Conservation (phyloP, 1,284 basidiomycete genomes). For the Fomitopsis palustris region DNA sequence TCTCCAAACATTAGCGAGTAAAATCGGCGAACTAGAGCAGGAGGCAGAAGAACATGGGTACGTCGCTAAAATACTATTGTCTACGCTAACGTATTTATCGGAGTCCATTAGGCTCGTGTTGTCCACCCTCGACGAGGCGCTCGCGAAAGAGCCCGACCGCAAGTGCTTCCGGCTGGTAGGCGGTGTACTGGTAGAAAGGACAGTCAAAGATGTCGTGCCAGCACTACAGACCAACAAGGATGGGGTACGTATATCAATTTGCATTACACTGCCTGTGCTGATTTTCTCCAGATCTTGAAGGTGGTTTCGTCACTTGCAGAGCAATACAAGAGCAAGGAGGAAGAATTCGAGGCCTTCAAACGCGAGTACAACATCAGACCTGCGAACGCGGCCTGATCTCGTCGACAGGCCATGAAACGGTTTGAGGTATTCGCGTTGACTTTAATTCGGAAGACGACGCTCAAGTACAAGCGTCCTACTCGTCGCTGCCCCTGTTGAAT, state of each 20-base stretch:
- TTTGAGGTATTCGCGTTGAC: no score
- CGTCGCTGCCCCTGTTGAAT: no score
- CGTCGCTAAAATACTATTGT: constrained; percentile 20
- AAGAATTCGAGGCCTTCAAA: constrained; percentile 82
- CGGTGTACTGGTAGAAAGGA: constrained; percentile 93
- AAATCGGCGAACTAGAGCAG: constrained; percentile 91
- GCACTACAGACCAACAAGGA: constrained; percentile 82
- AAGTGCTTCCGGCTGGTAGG: constrained; percentile 98
- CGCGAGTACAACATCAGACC: constrained; percentile 79
- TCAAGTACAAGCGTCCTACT: no score
- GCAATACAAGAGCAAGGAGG: constrained; percentile 87
- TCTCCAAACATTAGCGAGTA: constrained; percentile 80
- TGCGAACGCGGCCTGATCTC: constrained; percentile 27
- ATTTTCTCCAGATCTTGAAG: constrained; percentile 62
- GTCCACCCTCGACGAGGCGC: constrained; percentile 77
- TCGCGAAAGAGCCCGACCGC: constrained; percentile 78
- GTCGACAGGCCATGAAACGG: neutral
- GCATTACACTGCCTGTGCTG: neutral
- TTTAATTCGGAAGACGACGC: neutral
- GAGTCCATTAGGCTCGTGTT: constrained; percentile 73
- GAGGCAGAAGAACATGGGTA: constrained; percentile 90
- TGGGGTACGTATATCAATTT: constrained; percentile 53
- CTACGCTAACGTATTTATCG: neutral
- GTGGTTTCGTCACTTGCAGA: constrained; percentile 74
- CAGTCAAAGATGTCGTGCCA: constrained; percentile 93